Evolutionary conservation across 2,329 filamentous ascomycete genomes (phyloP).

Genomic region (Colletotrichum sp.): DNA sequence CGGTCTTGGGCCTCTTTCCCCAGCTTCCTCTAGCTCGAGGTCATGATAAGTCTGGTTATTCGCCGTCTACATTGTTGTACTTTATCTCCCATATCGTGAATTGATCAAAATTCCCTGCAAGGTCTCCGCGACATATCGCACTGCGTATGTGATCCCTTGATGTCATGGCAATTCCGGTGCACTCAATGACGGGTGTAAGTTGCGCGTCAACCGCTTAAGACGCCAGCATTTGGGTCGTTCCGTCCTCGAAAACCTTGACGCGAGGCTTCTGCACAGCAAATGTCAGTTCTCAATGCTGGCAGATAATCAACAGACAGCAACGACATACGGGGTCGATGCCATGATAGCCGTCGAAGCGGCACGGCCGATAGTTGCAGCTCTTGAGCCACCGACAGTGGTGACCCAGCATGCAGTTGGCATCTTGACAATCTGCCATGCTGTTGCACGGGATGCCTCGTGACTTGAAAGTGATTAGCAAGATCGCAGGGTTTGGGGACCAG

Average conservation of each 20-base stretch:
- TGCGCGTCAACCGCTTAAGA: background rate
- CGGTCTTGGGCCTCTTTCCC: background rate
- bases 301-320: background rate
- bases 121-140: background rate
- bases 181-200: too few relatives aligned
- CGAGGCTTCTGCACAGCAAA: background rate
- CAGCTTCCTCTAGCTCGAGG: background rate
- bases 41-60: background rate
- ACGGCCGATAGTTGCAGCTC: conserved; percentile 10
- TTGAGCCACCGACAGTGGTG: conserved; percentile 23
- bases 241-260: background rate
- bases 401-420: conserved; percentile 20
- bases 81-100: too few relatives aligned
- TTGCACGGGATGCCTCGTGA: conserved; percentile 13
- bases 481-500: background rate
- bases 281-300: background rate
- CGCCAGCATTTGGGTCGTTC: background rate
- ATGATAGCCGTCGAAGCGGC: conserved; percentile 23
- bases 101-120: background rate
- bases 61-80: too few relatives aligned
- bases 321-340: conserved; percentile 21
- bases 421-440: conserved; percentile 6
- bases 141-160: background rate
- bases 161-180: background rate
- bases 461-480: background rate